These are phyloP conservation scores for Phytophthora colocasiae DNA, from an alignment of 352 stramenopile species.

Conservation along the genomic window DNA sequence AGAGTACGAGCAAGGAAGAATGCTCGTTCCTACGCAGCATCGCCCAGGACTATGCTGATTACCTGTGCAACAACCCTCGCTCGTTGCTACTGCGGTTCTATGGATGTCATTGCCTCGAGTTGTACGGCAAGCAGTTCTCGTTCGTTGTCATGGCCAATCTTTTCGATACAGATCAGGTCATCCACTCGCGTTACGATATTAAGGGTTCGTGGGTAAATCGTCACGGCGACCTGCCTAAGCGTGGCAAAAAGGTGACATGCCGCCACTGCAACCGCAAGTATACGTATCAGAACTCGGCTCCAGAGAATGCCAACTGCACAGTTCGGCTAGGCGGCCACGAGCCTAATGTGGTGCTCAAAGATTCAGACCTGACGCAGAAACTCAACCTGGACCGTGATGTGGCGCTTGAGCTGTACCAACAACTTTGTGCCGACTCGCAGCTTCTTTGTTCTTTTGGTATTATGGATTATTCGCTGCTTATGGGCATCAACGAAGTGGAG, in stretches of 20 bases:
- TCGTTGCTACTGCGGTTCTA: conserved; percentile 92
- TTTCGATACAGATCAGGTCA: conserved; percentile 89
- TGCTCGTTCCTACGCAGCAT: conserved; percentile 88
- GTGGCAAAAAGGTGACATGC: conserved; percentile 89
- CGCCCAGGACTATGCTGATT: conserved; percentile 87
- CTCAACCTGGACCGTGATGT: conserved; percentile 83
- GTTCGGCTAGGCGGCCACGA: conserved; percentile 81
- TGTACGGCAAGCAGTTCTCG: conserved; percentile 93
- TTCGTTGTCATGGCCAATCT: conserved; percentile 95
- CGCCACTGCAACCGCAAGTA: conserved; percentile 92
- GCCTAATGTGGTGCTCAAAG: conserved; percentile 90
- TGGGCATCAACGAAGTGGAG: conserved; percentile 91
- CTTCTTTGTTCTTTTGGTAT: conserved; percentile 90
- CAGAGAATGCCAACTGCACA: conserved; percentile 79
- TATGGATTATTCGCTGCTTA: conserved; percentile 93
- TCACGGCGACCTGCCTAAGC: conserved; percentile 80
- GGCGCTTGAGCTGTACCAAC: conserved; percentile 74
- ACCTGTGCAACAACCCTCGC: conserved; percentile 86
- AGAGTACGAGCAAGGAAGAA: conserved; percentile 91
- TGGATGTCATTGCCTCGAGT: conserved; percentile 88
- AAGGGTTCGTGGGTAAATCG: conserved; percentile 93
- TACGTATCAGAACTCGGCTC: conserved; percentile 66
- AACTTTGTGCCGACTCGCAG: conserved; percentile 83
- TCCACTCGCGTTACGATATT: conserved; percentile 92
- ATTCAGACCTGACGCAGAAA: conserved; percentile 90